phyloP scores from a whole-genome alignment of 139 green algal genomes.

The Zygnema circumcarinatum region DNA sequence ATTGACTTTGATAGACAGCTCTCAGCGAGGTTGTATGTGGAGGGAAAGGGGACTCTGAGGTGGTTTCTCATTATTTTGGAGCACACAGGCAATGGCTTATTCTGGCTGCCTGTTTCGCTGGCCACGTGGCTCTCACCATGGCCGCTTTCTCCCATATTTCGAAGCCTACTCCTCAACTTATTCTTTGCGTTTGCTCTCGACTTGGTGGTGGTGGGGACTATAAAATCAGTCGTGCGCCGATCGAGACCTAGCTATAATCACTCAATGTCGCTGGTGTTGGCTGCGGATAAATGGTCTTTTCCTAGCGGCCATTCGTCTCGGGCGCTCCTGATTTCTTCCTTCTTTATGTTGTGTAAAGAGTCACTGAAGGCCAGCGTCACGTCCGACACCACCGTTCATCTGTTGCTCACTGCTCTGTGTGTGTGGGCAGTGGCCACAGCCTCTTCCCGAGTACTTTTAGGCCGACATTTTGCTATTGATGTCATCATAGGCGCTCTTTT shows the following conservation, averaged over 20 bases:
- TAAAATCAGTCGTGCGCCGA: not conserved
- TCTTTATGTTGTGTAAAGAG: conserved; percentile 10
- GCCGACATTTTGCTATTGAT: conserved; percentile 41
- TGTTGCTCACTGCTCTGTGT: not conserved
- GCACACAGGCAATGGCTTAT: conserved; percentile 20
- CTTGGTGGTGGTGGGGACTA: not conserved
- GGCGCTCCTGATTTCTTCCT: conserved; percentile 29
- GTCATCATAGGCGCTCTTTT: conserved; percentile 26
- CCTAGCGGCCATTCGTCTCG: conserved; percentile 43
- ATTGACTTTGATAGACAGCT: not conserved
- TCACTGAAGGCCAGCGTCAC: not conserved
- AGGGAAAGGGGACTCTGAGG: not conserved
- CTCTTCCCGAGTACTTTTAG: conserved; percentile 34
- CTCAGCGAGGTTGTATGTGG: not conserved
- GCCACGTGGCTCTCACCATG: conserved; percentile 14
- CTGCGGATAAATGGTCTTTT: conserved; percentile 43
- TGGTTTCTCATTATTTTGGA: conserved; percentile 24
- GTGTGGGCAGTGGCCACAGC: conserved; percentile 36
- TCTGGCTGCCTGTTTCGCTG: conserved; percentile 11
- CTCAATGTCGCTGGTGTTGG: conserved; percentile 33
- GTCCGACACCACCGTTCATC: not conserved
- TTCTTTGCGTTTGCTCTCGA: not conserved
- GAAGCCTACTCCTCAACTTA: conserved; percentile 10
- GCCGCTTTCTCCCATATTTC: not conserved
- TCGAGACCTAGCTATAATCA: not conserved